phyloP scores from a whole-genome alignment of 306 rosid genomes.

The Parietaria judaica region DNA sequence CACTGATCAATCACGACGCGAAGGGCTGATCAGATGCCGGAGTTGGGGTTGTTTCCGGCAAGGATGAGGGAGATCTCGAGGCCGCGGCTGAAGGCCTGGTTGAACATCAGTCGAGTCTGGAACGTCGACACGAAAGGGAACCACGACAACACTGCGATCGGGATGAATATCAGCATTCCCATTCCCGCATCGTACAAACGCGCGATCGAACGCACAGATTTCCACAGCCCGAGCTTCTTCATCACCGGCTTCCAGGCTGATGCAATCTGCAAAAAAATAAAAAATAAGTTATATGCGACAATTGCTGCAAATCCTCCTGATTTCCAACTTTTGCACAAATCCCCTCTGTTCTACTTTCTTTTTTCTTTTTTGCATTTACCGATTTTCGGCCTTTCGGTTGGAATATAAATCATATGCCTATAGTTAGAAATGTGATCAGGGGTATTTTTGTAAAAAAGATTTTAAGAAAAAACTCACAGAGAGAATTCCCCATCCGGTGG shows the following conservation, averaged over 20 bases:
- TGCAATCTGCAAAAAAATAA: slow-evolving; percentile 52
- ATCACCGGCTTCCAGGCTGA: slow-evolving; percentile 84
- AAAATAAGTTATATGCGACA: no score
- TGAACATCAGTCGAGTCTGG: slow-evolving; percentile 94
- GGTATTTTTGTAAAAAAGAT: no score
- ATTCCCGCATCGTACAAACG: slow-evolving; percentile 88
- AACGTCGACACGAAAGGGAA: slow-evolving; percentile 90
- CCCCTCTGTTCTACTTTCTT: no score
- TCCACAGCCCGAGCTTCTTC: slow-evolving; percentile 71
- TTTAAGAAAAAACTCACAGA: slow-evolving; percentile 49
- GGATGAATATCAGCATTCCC: slow-evolving; percentile 88
- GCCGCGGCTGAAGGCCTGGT: slow-evolving; percentile 94
- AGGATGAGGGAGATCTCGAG: slow-evolving; percentile 83
- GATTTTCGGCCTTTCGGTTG: no score
- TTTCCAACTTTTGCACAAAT: no score
- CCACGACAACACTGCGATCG: slow-evolving; percentile 77
- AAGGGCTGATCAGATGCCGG: slow-evolving; percentile 33
- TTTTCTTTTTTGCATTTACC: no score
- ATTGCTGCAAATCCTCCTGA: no score
- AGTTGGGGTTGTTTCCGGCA: slow-evolving; percentile 82
- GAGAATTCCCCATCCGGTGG: slow-evolving; percentile 94
- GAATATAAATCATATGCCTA: no score
- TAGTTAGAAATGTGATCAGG: no score
- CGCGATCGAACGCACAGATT: slow-evolving; percentile 72
- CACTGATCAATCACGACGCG: no score